Conservation (phyloP, 768 basidiomycete genomes). For the Thelephora ganbajun region DNA sequence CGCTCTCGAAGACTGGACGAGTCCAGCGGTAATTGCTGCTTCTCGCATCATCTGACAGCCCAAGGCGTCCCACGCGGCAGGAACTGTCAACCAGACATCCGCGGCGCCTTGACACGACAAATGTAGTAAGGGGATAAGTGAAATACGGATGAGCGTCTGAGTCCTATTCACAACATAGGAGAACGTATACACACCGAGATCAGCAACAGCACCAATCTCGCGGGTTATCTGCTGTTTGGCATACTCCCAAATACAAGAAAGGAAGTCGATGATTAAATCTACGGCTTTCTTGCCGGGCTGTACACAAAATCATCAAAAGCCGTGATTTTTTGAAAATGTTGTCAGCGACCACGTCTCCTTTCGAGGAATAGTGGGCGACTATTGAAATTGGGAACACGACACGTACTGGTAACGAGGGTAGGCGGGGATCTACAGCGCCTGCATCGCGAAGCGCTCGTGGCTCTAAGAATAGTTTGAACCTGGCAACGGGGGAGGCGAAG, state of each 20-base stretch:
- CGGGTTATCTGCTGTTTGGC: slow-evolving; percentile 78
- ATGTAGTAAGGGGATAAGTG: slow-evolving; percentile 1
- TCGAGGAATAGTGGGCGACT: background rate
- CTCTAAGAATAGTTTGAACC: slow-evolving; percentile 83
- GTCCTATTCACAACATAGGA: slow-evolving; percentile 1
- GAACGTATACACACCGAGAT: slow-evolving; percentile 44
- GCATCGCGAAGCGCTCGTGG: slow-evolving; percentile 69
- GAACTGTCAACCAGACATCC: slow-evolving; percentile 77
- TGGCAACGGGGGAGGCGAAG: slow-evolving; percentile 8
- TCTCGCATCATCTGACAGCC: slow-evolving; percentile 80
- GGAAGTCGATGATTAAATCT: slow-evolving; percentile 74
- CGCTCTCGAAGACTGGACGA: slow-evolving; percentile 58
- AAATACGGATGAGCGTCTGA: background rate
- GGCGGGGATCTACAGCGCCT: slow-evolving; percentile 54
- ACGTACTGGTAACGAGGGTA: slow-evolving; percentile 68
- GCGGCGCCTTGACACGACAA: slow-evolving; percentile 42
- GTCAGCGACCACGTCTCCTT: slow-evolving; percentile 3
- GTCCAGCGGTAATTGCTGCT: slow-evolving; percentile 67
- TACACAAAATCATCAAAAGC: background rate
- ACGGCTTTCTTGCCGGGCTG: slow-evolving; percentile 64
- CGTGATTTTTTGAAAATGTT: background rate
- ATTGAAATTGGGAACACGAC: background rate
- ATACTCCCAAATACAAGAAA: slow-evolving; percentile 76
- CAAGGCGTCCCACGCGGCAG: slow-evolving; percentile 82
- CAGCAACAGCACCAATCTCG: slow-evolving; percentile 76